Evolutionary conservation across 305 asterid species (phyloP).

Genomic region (Solanum chacoense): DNA sequence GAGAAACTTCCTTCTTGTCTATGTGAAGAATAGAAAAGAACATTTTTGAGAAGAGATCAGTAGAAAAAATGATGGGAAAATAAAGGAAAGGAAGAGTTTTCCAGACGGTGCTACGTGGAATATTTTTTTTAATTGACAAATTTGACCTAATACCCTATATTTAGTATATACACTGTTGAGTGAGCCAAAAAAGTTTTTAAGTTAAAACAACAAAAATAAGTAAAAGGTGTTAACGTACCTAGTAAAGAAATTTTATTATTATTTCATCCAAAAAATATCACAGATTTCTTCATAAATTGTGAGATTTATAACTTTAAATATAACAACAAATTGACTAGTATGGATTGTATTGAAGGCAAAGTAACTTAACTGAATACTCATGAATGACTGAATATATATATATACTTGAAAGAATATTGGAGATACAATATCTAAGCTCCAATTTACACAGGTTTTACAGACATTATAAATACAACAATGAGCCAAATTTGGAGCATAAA

Average conservation of each 20-base stretch:
- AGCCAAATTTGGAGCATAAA: not conserved
- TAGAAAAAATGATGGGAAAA: not conserved
- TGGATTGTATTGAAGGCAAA: not conserved
- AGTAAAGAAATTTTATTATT: too few species aligned
- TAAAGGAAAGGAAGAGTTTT: not conserved
- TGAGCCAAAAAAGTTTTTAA: too few species aligned
- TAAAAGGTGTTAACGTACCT: too few species aligned
- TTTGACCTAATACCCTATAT: not conserved
- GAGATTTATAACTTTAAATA: not conserved
- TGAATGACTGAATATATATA: too few species aligned
- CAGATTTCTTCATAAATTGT: not conserved
- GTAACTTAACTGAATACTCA: not conserved
- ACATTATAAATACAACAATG: not conserved
- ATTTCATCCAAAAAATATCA: not conserved
- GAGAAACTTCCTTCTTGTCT: not conserved
- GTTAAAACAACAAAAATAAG: too few species aligned
- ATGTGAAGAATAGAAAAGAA: not conserved
- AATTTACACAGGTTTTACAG: not conserved
- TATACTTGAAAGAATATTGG: not conserved
- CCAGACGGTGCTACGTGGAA: not conserved
- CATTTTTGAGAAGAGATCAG: not conserved
- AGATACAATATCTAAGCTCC: not conserved
- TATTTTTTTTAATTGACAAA: not conserved
- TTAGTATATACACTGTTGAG: too few species aligned
- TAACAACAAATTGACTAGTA: not conserved